These are phyloP conservation scores for Podosphaera fusca DNA, from an alignment of 2,329 filamentous ascomycete species.

Conservation along the genomic window DNA sequence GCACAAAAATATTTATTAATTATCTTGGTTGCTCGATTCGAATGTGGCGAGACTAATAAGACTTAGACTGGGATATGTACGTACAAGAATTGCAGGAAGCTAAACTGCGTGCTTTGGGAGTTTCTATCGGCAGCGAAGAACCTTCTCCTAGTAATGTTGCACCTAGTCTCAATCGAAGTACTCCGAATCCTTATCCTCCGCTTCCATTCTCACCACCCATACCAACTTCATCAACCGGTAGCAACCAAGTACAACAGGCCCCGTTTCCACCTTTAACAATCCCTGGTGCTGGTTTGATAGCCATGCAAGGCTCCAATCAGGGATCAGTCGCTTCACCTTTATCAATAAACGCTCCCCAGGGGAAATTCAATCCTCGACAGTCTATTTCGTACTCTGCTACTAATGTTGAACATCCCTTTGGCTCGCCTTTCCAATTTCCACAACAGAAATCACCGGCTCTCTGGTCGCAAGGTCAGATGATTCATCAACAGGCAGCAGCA, in stretches of 20 bases:
- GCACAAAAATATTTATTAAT: not conserved
- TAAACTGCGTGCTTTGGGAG: conserved; percentile 76
- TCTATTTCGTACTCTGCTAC: conserved; percentile 44
- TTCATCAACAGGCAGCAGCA: conserved; percentile 25
- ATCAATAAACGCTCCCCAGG: conserved; percentile 26
- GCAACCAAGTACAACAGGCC: conserved; percentile 34
- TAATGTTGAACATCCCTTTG: conserved; percentile 24
- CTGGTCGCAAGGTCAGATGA: conserved; percentile 33
- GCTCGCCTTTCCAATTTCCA: conserved; percentile 43
- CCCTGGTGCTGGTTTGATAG: conserved; percentile 32
- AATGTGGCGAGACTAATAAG: not conserved
- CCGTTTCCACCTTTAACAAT: conserved; percentile 32
- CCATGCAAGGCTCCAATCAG: conserved; percentile 37
- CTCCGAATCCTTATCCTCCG: conserved; percentile 51
- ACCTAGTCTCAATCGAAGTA: conserved; percentile 32
- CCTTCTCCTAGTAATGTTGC: conserved; percentile 30
- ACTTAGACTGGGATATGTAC: conserved; percentile 46
- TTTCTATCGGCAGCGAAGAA: conserved; percentile 57
- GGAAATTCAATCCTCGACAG: conserved; percentile 44
- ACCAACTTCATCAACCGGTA: conserved; percentile 54
- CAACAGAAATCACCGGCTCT: conserved; percentile 35
- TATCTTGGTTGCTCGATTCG: not conserved
- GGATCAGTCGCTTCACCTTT: conserved; percentile 45
- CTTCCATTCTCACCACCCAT: conserved; percentile 68
- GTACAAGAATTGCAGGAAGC: conserved; percentile 68